Base-by-base conservation (phyloP, 495 filamentous ascomycete genomes). In the Penicillium odoratum region DNA sequence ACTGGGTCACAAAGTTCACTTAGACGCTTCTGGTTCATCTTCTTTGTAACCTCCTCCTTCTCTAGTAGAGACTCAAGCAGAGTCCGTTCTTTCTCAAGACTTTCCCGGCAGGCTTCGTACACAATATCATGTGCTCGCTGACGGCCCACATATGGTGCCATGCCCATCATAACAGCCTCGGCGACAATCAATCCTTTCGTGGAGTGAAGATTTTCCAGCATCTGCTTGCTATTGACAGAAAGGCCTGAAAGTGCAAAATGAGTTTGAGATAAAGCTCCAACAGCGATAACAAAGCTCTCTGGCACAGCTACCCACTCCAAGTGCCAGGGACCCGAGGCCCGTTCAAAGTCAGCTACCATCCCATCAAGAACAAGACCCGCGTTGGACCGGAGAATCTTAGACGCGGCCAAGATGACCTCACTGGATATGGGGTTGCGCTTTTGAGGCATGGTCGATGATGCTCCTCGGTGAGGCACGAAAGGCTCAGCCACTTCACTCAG, bases 81-180 rank as follows among this genome's bases (percentile, higher is more conserved):
- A 11, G 63, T 65, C 21, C 56, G 57, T 15, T 73, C 61, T 6
- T 67, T 48, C 52, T 78, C 72, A 62, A 78, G 79, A 28, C 69
- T 69, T 52, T 69, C 62, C 56, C 70, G 74, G 58, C 78, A 81
- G 7, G 71, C 75, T 31, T 75, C 72, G 61, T 81, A 80, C 8
- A 80, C 72, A 44, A 79, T 56, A 60, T 79, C 75, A 63, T 81
- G 77, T 16, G 78, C 78, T 40, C 66, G 59, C 48, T 75, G 73
- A 43, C 78, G 60, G 25, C 78, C 78, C 16, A 78, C 47, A 54
- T 70, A 56, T 36, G 67, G 66, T 36, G 75, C 78, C 36, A 80
- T 59, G 16, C 70, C 77, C 78, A 81, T 81, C 78, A 81, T 81
- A 5, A 81, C 77, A 10, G 78, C 78, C 56, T 81, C 78, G 7